phyloP scores from a whole-genome alignment of 1,284 basidiomycete genomes.

The Moesziomyces aphidis region DNA sequence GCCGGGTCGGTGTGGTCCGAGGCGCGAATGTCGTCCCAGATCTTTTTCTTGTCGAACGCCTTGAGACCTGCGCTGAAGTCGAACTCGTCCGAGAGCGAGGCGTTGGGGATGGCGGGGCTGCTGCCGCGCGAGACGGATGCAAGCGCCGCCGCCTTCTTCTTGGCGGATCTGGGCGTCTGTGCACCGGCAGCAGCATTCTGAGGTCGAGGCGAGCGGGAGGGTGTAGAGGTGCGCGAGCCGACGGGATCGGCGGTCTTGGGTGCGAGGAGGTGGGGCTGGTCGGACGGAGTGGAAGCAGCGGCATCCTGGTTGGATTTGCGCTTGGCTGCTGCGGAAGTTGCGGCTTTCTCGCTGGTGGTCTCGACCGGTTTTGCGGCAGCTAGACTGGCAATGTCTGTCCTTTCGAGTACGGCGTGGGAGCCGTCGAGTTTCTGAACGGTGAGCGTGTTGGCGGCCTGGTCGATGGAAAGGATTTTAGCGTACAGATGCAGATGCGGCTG shows the following conservation, averaged over 20 bases:
- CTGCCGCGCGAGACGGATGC: slow-evolving; percentile 10
- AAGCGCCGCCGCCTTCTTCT: slow-evolving; percentile 21
- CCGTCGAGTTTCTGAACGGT: slow-evolving; percentile 47
- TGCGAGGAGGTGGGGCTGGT: slow-evolving; percentile 11
- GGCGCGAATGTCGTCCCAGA: slow-evolving; percentile 50
- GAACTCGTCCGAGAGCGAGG: slow-evolving; percentile 36
- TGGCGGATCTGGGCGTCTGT: slow-evolving; percentile 19
- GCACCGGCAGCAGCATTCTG: slow-evolving; percentile 17
- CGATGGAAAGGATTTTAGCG: slow-evolving; percentile 45
- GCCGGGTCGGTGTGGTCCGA: slow-evolving; percentile 44
- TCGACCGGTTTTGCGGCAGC: slow-evolving; percentile 19
- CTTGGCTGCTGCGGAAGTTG: not conserved
- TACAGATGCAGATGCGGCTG: slow-evolving; percentile 20
- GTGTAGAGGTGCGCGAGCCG: slow-evolving; percentile 34
- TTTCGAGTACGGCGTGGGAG: slow-evolving; percentile 23
- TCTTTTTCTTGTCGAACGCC: slow-evolving; percentile 49
- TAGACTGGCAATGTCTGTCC: slow-evolving; percentile 40
- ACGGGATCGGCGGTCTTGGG: slow-evolving; percentile 15
- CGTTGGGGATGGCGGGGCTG: slow-evolving; percentile 34
- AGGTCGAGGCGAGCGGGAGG: slow-evolving; percentile 42
- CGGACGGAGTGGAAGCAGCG: not conserved
- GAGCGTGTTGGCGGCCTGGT: slow-evolving; percentile 40
- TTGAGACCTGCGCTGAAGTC: slow-evolving; percentile 43
- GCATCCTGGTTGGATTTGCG: not conserved
- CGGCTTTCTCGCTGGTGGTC: not conserved